Conservation (phyloP, 2,329 filamentous ascomycete genomes). For the Gaeumannomyces sp. region DNA sequence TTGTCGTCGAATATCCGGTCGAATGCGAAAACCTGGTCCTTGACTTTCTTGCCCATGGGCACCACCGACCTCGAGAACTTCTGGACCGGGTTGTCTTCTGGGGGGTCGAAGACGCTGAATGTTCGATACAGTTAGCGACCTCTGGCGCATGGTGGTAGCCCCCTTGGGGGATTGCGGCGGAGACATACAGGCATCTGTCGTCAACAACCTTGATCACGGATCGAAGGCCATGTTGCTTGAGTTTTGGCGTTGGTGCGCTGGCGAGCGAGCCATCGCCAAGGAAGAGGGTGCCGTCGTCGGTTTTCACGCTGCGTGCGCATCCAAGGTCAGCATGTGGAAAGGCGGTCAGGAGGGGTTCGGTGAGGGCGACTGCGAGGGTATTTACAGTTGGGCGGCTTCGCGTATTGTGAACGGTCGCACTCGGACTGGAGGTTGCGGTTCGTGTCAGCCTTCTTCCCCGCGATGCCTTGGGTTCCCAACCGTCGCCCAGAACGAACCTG, state of each 20-base stretch:
- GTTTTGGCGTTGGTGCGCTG: slow-evolving; percentile 75
- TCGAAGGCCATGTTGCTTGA: slow-evolving; percentile 78
- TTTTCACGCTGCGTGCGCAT: slow-evolving; percentile 42
- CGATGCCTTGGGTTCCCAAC: background rate
- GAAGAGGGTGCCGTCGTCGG: slow-evolving; percentile 83
- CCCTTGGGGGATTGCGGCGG: background rate
- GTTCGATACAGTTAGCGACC: background rate
- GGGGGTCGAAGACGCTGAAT: slow-evolving; percentile 86
- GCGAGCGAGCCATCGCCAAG: slow-evolving; percentile 95
- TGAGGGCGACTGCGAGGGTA: background rate
- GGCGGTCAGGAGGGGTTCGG: background rate
- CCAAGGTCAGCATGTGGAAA: slow-evolving; percentile 3
- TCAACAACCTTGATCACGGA: slow-evolving; percentile 95
- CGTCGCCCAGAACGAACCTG: slow-evolving; percentile 34
- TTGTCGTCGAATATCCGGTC: slow-evolving; percentile 97
- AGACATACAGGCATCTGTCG: slow-evolving; percentile 85
- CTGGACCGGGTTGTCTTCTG: slow-evolving; percentile 88
- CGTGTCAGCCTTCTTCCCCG: background rate
- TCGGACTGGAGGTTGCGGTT: slow-evolving; percentile 43
- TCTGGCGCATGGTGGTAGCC: background rate
- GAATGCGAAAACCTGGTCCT: slow-evolving; percentile 96
- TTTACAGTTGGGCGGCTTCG: slow-evolving; percentile 85
- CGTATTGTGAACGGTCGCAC: slow-evolving; percentile 74
- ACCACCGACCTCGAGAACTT: slow-evolving; percentile 79
- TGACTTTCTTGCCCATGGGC: slow-evolving; percentile 81